These are phyloP conservation scores for Rhodotorula taiwanensis DNA, from an alignment of 768 basidiomycete species.

Conservation along the genomic window DNA sequence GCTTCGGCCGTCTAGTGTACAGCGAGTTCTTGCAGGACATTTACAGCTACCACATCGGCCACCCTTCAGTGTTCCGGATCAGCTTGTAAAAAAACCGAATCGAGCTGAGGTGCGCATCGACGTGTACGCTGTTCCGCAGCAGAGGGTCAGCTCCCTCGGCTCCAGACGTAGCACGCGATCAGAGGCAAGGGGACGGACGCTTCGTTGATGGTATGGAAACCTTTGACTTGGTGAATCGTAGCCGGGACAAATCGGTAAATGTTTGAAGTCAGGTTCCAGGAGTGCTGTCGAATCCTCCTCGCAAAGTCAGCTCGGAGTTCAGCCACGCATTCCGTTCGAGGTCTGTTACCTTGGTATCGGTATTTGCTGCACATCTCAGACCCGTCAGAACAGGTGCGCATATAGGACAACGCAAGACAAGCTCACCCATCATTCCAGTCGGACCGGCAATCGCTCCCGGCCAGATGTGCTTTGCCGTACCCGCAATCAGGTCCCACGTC, in stretches of 20 bases:
- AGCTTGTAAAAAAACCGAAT: slow-evolving; percentile 47
- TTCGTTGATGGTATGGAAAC: slow-evolving; percentile 44
- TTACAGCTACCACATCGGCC: slow-evolving; percentile 4
- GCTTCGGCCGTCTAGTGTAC: too few relatives aligned
- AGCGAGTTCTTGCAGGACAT: too few relatives aligned
- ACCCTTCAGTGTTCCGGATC: slow-evolving; percentile 43
- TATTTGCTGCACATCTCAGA: slow-evolving; percentile 5
- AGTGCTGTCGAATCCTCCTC: background rate
- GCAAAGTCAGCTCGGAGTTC: too few relatives aligned
- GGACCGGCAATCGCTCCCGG: slow-evolving; percentile 12
- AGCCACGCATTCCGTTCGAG: too few relatives aligned
- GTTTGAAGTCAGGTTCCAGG: slow-evolving; percentile 43
- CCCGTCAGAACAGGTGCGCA: background rate
- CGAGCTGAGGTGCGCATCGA: slow-evolving; percentile 44
- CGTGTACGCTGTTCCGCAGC: slow-evolving; percentile 39
- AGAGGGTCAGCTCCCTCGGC: too few relatives aligned
- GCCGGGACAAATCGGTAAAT: slow-evolving; percentile 46
- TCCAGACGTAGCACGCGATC: too few relatives aligned
- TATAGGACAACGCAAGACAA: background rate
- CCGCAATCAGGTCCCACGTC: slow-evolving; percentile 24
- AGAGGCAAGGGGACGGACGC: slow-evolving; percentile 19
- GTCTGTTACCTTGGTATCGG: slow-evolving; percentile 16
- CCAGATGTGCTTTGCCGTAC: slow-evolving; percentile 10
- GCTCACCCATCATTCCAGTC: slow-evolving; percentile 19
- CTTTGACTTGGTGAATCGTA: background rate